Evolutionary conservation across 2,329 filamentous ascomycete genomes (phyloP).

Genomic region (Metarhizium sp.): DNA sequence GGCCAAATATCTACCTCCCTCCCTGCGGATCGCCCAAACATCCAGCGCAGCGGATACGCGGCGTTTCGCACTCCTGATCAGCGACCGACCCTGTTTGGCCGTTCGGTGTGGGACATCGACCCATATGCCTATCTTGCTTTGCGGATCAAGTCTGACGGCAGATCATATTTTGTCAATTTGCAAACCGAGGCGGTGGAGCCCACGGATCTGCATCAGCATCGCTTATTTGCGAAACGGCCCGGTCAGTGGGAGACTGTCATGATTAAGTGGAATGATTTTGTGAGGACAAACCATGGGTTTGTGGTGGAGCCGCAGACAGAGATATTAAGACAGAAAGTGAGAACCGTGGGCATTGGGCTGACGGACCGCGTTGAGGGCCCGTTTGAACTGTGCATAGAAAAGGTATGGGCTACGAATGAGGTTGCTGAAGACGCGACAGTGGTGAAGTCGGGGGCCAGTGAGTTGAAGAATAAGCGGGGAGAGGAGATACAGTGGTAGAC

Average conservation of each 20-base stretch:
- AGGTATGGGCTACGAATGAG: constrained; percentile 81
- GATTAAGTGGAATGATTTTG: constrained; percentile 85
- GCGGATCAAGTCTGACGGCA: constrained; percentile 80
- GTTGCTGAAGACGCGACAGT: constrained; percentile 14
- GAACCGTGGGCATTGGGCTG: constrained; percentile 76
- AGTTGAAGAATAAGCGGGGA: constrained; percentile 27
- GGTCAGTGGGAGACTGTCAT: constrained; percentile 94
- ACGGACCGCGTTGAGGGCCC: constrained; percentile 84
- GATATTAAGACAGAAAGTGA: constrained; percentile 76
- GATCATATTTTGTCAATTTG: constrained; percentile 89
- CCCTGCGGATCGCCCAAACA: constrained; percentile 61
- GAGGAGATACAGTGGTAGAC: constrained; percentile 28
- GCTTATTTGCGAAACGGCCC: constrained; percentile 67
- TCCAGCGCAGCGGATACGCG: constrained; percentile 77
- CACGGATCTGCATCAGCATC: constrained; percentile 93
- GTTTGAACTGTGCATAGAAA: constrained; percentile 77
- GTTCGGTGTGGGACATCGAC: constrained; percentile 79
- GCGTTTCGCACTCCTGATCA: constrained; percentile 80
- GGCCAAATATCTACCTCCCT: constrained; percentile 82
- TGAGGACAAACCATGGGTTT: constrained; percentile 85
- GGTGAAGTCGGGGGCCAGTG: constrained; percentile 14
- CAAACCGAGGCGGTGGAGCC: constrained; percentile 91
- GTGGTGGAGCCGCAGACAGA: constrained; percentile 90
- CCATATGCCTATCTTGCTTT: constrained; percentile 81
- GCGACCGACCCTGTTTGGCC: constrained; percentile 73